Evolutionary conservation across 2,329 filamentous ascomycete genomes (phyloP), one percentile per base, ranked within the genome.

Genomic region (Rosellinia necatrix): DNA sequence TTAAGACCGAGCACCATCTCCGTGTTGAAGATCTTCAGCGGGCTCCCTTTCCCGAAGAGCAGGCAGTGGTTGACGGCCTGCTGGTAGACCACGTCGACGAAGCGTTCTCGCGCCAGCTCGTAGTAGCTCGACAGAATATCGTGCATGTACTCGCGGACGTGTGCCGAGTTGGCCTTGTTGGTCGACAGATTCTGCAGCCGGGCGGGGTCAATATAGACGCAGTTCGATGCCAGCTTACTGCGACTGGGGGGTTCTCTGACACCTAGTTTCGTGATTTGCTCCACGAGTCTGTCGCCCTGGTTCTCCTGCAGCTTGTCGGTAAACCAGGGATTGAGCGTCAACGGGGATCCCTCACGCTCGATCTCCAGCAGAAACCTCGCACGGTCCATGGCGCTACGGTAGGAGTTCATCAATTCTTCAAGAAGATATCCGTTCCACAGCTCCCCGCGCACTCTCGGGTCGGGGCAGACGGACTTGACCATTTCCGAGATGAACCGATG

Each of bases 71-170:
- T 78, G 1, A 82, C 72, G 0, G 78, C 82, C 59, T 89, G 86
- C 58, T 80, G 78, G 64, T 77, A 84, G 1, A 91, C 69, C 3
- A 75, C 79, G 61, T 90, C 87, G 1, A 87, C 78, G 54, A 90
- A 88, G 0, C 85, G 79, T 64, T 82, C 81, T 10, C 75, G 75
- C 0, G 84, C 76, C 1, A 88, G 80, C 22, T 82, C 77, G 72
- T 90, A 89, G 68, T 86, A 90, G 1, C 79, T 76, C 24, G 75
- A 68, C 0, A 90, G 73, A 1, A 82, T 80, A 56, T 89, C 81
- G 52, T 87, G 82, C 4, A 58, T 49, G 2, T 85, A 77, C 29
- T 81, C 73, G 3, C 76, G 62, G 0, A 71, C 69, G 35, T 77
- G 69, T 4, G 76, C 64, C 0, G 70, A 67, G 12, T 70, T 67